Evolutionary conservation across 2,329 filamentous ascomycete genomes (phyloP).

Genomic region (Fusarium luffae): DNA sequence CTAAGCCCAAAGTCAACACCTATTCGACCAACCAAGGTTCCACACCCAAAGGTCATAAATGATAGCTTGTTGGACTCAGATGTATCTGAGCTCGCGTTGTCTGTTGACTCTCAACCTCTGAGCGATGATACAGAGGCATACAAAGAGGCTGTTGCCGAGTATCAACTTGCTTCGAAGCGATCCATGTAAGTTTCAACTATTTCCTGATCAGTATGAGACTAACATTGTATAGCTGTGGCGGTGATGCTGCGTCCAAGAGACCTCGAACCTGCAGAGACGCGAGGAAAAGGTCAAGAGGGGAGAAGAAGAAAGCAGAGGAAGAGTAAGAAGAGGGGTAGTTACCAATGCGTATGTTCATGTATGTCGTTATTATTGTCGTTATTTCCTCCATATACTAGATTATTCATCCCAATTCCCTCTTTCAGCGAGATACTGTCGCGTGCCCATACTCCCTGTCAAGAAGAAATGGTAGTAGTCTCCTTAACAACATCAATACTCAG

Average conservation of each 20-base stretch:
- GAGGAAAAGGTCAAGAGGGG: not conserved
- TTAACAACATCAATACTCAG: constrained; percentile 39
- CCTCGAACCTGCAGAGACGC: not conserved
- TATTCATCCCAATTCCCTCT: not conserved
- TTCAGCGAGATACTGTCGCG: not conserved
- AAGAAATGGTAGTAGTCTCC: not conserved
- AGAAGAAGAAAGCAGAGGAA: not conserved
- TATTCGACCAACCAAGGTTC: fast-evolving
- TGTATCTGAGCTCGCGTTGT: constrained; percentile 18
- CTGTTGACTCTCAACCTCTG: not conserved
- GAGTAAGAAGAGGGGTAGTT: not conserved
- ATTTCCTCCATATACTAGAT: not conserved
- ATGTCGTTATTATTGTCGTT: not conserved
- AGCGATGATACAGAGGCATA: not conserved
- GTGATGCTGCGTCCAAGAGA: not conserved
- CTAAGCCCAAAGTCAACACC: not conserved
- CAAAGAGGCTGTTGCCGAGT: not conserved
- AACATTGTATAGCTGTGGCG: not conserved
- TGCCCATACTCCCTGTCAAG: not conserved
- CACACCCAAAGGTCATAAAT: too few species aligned
- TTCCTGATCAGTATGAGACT: not conserved
- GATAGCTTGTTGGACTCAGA: not conserved
- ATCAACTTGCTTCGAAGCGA: not conserved
- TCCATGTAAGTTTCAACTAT: not conserved
- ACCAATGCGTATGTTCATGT: not conserved